Percentiles rank a stretch among this genome's conserved stretches.
These are phyloP conservation scores for Claviceps monticola DNA, from an alignment of 2,329 filamentous ascomycete genomes.

Conservation along the genomic window DNA sequence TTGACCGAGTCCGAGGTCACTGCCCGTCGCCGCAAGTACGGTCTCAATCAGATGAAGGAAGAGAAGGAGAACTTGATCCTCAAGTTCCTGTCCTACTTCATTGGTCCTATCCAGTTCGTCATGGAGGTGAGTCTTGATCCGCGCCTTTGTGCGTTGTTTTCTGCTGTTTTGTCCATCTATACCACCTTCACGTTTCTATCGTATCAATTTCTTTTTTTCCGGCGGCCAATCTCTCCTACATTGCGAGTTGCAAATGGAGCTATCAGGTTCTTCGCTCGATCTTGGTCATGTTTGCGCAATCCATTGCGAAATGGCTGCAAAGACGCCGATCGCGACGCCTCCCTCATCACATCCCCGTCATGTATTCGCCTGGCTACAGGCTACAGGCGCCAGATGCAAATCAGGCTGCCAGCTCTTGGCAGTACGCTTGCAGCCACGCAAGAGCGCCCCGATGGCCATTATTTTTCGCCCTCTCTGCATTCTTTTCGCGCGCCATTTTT, in stretches of 20 bases:
- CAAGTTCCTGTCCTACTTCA: conserved; percentile 73
- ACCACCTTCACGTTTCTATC: not conserved
- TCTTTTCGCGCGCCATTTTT: conserved; percentile 13
- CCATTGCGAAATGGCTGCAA: not conserved
- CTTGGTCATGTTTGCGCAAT: not conserved
- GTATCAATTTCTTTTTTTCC: too few species aligned
- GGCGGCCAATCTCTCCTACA: not conserved
- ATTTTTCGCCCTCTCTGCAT: conserved; percentile 9
- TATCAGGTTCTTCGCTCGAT: not conserved
- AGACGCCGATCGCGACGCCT: not conserved
- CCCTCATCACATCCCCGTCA: not conserved
- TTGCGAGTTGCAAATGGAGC: not conserved
- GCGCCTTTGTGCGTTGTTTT: not conserved
- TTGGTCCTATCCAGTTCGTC: conserved; percentile 85
- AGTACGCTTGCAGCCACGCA: not conserved
- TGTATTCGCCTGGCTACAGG: not conserved
- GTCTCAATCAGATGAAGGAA: conserved; percentile 82
- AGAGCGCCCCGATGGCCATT: conserved; percentile 4
- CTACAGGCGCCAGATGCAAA: not conserved
- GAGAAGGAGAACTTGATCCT: conserved; percentile 74
- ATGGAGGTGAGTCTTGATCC: conserved; percentile 55
- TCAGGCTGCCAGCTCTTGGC: not conserved
- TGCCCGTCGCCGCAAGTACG: conserved; percentile 53
- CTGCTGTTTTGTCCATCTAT: not conserved
- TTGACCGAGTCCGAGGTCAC: conserved; percentile 58